Percentiles rank a stretch among this genome's conserved stretches.
phyloP scores from a whole-genome alignment of 306 rosid species.

The Notholithocarpus densiflorus region DNA sequence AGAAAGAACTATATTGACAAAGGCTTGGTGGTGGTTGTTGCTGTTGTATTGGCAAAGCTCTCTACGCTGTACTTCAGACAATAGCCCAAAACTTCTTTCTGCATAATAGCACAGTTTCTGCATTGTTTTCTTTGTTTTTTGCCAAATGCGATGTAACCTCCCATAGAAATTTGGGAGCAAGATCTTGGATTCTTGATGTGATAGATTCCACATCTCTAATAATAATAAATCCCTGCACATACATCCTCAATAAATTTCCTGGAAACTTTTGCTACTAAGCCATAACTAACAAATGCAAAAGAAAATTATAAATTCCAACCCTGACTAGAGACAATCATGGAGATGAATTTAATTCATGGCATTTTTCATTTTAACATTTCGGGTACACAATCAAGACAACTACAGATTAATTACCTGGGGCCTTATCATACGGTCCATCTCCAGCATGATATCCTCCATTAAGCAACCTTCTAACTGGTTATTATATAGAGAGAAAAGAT shows the following conservation, averaged over 20 bases:
- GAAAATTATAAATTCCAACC: not conserved
- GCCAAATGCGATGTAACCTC: constrained; percentile 55
- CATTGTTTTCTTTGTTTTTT: constrained; percentile 65
- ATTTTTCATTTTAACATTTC: constrained; percentile 5
- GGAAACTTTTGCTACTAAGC: not conserved
- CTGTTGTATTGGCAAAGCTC: not conserved
- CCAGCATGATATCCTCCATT: constrained; percentile 84
- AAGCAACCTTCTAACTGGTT: constrained; percentile 52
- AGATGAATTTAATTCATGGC: not conserved
- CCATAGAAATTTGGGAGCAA: constrained; percentile 77
- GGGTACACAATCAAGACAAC: not conserved
- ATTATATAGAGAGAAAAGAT: constrained; percentile 72
- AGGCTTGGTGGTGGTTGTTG: too few relatives aligned
- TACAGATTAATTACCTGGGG: constrained; percentile 60
- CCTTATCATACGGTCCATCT: constrained; percentile 84
- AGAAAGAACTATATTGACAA: too few relatives aligned
- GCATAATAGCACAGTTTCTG: constrained; percentile 65
- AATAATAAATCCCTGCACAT: constrained; percentile 71
- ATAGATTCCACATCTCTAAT: constrained; percentile 65
- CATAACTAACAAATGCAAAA: not conserved
- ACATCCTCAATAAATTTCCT: constrained; percentile 1
- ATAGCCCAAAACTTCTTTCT: constrained; percentile 95
- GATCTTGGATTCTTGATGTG: constrained; percentile 52
- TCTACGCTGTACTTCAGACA: constrained; percentile 20
- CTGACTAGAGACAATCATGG: not conserved